These are phyloP conservation scores for Knoxdaviesia capensis DNA, from an alignment of 2,329 filamentous ascomycete species.

Conservation along the genomic window DNA sequence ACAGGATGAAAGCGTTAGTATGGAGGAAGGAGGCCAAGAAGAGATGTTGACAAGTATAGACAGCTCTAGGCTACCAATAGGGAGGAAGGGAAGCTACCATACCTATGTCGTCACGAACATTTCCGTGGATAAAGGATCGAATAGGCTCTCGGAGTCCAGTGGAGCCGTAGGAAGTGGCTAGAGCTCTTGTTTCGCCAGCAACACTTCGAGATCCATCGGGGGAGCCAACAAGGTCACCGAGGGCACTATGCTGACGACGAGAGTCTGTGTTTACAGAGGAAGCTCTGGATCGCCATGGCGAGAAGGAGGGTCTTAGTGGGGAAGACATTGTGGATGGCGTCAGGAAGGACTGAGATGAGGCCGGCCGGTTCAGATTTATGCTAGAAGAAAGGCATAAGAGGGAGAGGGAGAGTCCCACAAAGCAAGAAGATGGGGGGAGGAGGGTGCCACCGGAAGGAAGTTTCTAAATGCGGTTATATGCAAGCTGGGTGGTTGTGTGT, in stretches of 20 bases:
- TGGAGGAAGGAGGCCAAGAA: no score
- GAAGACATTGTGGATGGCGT: conserved; percentile 1
- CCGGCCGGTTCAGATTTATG: no score
- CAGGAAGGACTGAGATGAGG: not conserved
- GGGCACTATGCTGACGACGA: no score
- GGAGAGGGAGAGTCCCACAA: no score
- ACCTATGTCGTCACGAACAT: conserved; percentile 39
- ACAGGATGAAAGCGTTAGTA: no score
- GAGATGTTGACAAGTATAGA: no score
- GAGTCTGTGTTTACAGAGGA: conserved; percentile 6
- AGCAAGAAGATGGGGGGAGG: no score
- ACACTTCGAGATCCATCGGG: not conserved
- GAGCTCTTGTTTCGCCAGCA: conserved; percentile 4
- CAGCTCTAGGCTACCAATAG: no score
- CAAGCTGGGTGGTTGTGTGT: no score
- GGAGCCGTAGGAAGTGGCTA: conserved; percentile 17
- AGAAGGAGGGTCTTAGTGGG: conserved; percentile 12
- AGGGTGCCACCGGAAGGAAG: no score
- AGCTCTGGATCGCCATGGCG: conserved; percentile 23
- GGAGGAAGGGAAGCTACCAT: conserved; percentile 7
- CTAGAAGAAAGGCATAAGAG: no score
- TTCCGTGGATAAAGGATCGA: conserved; percentile 50
- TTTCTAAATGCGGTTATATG: no score
- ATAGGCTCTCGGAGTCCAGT: conserved; percentile 40
- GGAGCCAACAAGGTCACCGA: not conserved